These are phyloP conservation scores for Vitellaria paradoxa DNA, from an alignment of 179 eudicot genomes.

Conservation along the genomic window DNA sequence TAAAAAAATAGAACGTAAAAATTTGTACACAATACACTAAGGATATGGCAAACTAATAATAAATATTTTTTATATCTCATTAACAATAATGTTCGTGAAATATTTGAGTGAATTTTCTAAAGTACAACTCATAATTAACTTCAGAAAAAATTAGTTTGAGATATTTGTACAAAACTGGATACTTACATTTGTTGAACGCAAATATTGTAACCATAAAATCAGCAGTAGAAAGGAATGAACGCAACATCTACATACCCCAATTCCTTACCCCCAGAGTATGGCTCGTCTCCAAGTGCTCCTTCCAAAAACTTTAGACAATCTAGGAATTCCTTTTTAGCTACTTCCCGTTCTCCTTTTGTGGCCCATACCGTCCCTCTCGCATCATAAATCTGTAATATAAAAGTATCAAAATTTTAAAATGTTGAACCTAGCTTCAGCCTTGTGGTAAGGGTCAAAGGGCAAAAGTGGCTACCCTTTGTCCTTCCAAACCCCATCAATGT, in stretches of 20 bases:
- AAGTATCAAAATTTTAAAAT: too few species aligned
- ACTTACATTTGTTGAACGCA: too few species aligned
- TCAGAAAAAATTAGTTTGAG: too few species aligned
- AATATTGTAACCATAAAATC: background rate
- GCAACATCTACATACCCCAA: conserved; percentile 5
- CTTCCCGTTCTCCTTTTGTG: conserved; percentile 13
- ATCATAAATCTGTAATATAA: conserved; percentile 7
- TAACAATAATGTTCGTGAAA: too few species aligned
- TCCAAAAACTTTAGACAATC: conserved; percentile 9
- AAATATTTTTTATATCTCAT: too few species aligned
- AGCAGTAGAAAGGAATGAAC: conserved; percentile 13
- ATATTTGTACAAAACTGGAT: too few species aligned
- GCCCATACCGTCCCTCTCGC: conserved; percentile 4
- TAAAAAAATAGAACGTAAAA: too few species aligned
- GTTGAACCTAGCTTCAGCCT: conserved; percentile 20
- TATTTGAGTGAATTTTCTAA: too few species aligned
- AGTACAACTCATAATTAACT: too few species aligned
- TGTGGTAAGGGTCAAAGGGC: conserved; percentile 16
- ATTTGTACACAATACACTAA: too few species aligned
- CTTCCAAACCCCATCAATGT: conserved; percentile 20
- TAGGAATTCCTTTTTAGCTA: conserved; percentile 14
- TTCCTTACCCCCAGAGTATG: conserved; percentile 18
- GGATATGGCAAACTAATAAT: too few species aligned
- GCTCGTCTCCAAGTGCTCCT: conserved; percentile 19
- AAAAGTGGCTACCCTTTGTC: conserved; percentile 10